phyloP scores from a whole-genome alignment of 768 basidiomycete species.

The Bullera alba region DNA sequence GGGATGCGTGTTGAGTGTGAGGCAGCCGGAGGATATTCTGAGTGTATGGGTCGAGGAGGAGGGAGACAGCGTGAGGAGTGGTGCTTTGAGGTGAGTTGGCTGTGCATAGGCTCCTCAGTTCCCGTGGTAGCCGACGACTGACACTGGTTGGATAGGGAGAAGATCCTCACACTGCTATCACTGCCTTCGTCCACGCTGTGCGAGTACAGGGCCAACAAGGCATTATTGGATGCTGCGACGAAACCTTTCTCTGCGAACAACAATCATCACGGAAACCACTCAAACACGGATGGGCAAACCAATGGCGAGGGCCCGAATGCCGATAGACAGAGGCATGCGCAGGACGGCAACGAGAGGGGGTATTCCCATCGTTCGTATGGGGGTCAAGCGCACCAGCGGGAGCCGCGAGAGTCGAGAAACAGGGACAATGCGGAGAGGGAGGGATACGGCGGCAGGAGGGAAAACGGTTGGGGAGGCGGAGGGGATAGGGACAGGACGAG shows the following conservation, averaged over 20 bases:
- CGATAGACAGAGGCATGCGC: not conserved
- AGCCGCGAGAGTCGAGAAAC: not conserved
- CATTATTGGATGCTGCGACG: conserved; percentile 34
- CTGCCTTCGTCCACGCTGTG: conserved; percentile 71
- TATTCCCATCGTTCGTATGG: conserved; percentile 1
- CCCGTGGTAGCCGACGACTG: not conserved
- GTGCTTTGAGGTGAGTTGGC: conserved; percentile 66
- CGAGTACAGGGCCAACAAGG: conserved; percentile 82
- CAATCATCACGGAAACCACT: not conserved
- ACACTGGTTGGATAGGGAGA: conserved; percentile 59
- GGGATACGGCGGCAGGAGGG: not conserved
- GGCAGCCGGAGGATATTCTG: conserved; percentile 81
- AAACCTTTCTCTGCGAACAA: conserved; percentile 8
- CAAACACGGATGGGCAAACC: not conserved
- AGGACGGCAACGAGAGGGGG: not conserved
- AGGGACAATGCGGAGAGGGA: not conserved
- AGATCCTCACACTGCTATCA: conserved; percentile 66
- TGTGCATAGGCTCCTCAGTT: not conserved
- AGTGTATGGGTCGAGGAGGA: conserved; percentile 86
- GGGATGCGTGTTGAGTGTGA: conserved; percentile 87
- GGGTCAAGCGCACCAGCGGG: not conserved
- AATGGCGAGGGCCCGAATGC: not conserved
- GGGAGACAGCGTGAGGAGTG: conserved; percentile 64
- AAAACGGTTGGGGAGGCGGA: not conserved
- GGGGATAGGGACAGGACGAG: no score